Base-by-base conservation (phyloP, 495 filamentous ascomycete genomes). In the Margaritispora aquatica region DNA sequence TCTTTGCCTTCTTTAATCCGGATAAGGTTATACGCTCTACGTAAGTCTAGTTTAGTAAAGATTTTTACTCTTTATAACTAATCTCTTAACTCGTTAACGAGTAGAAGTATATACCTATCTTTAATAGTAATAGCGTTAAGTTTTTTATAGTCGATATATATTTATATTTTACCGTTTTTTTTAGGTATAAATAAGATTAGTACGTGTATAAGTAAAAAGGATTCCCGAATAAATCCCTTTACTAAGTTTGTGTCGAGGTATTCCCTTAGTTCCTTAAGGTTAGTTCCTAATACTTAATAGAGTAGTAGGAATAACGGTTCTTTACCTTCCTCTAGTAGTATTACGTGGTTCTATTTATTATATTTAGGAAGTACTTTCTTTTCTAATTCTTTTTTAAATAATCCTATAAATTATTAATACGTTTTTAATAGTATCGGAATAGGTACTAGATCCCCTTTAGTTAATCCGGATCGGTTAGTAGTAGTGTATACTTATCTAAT, bases 31-130 rank as follows among this genome's bases (percentile, higher is more conserved):
- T 74, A 80, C 0, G 68, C 72, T 26, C 69, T 48, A 1, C 65
- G 61, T 8, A 80, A 27, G 64, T 83, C 72, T 0, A 83, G 49
- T 57, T 79, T 80, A 0, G 67, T 83, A 55, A 76, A 81, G 26
- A 68, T 65, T 48, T 63, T 72, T 1, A 67, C 67, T 34, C 58
- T 59, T 0, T 20, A 24, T 0, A 82, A 22, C 0, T 60, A 24
- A n/a, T 63, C 27, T 4, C 81, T 38, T 0, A 69, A 66, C 53
- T 84, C 70, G 13, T 76, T 44, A 20, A 81, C 77, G 10, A 80
- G 47, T 0, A 74, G 77, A 0, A 82, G 49, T 0, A 74, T 71
- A 50, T 80, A 78, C 0, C 64, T 26, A 34, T 84, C 71, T 56
- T 77, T 77, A 2, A 57, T 62, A 0, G 70, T 81, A 0, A 80